Evolutionary conservation across 1,284 basidiomycete species (phyloP).

Genomic region (Pulchroboletus neoregius): DNA sequence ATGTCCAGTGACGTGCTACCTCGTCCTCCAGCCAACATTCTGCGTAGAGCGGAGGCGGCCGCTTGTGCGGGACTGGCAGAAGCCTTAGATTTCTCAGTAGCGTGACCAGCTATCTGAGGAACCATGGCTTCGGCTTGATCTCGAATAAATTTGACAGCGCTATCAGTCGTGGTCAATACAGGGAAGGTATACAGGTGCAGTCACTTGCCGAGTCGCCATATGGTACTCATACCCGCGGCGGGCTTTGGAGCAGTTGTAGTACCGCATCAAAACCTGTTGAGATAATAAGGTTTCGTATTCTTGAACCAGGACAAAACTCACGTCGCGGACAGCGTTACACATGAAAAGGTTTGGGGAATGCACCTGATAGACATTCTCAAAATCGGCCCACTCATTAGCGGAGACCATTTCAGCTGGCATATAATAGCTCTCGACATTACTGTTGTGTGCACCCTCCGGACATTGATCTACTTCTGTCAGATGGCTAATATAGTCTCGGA

Average conservation of each 20-base stretch:
- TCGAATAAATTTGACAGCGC: conserved; percentile 80
- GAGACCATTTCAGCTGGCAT: conserved; percentile 65
- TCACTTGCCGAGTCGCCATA: conserved; percentile 73
- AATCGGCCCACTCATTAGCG: conserved; percentile 73
- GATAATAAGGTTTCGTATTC: conserved; percentile 4
- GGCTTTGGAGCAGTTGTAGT: conserved; percentile 81
- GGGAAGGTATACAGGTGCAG: not conserved
- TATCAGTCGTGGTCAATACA: conserved; percentile 28
- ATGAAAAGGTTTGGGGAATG: conserved; percentile 85
- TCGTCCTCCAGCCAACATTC: conserved; percentile 53
- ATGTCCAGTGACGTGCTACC: conserved; percentile 45
- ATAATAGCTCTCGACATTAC: conserved; percentile 46
- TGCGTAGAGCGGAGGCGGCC: conserved; percentile 60
- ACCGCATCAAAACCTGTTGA: conserved; percentile 76
- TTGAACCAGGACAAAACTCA: conserved; percentile 35
- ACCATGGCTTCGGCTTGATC: conserved; percentile 64
- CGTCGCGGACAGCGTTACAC: conserved; percentile 76
- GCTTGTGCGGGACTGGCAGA: conserved; percentile 48
- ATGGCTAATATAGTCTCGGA: conserved; percentile 60
- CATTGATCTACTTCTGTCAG: conserved; percentile 47
- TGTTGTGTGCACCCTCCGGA: conserved; percentile 32
- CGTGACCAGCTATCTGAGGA: conserved; percentile 32
- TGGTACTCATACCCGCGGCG: conserved; percentile 83
- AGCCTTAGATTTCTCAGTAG: conserved; percentile 35
- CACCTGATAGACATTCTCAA: conserved; percentile 89